Conservation (phyloP, 768 basidiomycete genomes). For the Xerocomus brunneocitrinus region DNA sequence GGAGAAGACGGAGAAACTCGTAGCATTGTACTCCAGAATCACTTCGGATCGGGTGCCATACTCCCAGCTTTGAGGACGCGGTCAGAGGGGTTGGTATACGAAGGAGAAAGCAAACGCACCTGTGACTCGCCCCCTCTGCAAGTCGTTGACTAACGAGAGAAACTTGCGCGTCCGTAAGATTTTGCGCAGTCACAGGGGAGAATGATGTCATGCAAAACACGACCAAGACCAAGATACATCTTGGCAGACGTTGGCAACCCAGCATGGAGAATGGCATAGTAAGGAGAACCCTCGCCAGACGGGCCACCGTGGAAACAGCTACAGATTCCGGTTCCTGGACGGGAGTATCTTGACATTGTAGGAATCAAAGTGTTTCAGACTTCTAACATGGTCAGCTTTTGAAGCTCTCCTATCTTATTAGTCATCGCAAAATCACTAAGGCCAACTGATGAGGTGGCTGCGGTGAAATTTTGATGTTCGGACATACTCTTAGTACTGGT, state of each 20-base stretch:
- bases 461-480: no score
- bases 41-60: conserved; percentile 48
- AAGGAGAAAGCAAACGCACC: conserved; percentile 22
- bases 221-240: neutral
- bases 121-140: conserved; percentile 39
- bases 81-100: neutral
- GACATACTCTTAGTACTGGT: no score
- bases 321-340: neutral
- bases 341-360: neutral
- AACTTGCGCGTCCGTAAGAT: conserved; percentile 34
- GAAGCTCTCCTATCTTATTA: neutral
- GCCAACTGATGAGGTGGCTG: no score
- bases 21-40: conserved; percentile 45
- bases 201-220: conserved; percentile 4
- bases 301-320: neutral
- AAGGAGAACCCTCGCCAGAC: neutral
- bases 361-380: neutral
- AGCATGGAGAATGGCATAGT: neutral
- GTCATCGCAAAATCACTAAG: neutral
- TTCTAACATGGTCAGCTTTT: neutral
- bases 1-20: conserved; percentile 44
- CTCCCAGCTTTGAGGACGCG: conserved; percentile 42
- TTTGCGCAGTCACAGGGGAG: conserved; percentile 26
- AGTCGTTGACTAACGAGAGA: conserved; percentile 34
- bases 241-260: neutral